Percentiles rank a stretch among this genome's conserved stretches.
These are phyloP conservation scores for Ceratocystis colombiana DNA, from an alignment of 2,329 filamentous ascomycete genomes.

Conservation along the genomic window DNA sequence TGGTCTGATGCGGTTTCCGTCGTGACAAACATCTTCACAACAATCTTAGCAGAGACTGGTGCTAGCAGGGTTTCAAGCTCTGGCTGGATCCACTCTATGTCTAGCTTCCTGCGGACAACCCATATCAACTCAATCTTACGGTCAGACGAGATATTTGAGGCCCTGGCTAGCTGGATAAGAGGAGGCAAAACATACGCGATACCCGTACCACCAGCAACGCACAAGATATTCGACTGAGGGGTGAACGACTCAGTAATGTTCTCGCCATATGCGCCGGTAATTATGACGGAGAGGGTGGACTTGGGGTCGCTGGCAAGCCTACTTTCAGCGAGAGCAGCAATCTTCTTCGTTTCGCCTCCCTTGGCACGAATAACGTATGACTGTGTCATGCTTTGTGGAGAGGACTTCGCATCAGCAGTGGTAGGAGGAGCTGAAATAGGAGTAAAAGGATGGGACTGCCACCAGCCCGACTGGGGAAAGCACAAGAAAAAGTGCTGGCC, in stretches of 20 bases:
- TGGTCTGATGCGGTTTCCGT: slow-evolving; percentile 28
- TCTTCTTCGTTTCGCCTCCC: slow-evolving; percentile 48
- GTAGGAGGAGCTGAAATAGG: slow-evolving; percentile 44
- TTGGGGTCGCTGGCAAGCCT: slow-evolving; percentile 30
- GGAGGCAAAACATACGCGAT: slow-evolving; percentile 36
- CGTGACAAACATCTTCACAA: slow-evolving; percentile 51
- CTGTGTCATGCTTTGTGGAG: slow-evolving; percentile 36
- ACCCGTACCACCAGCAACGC: slow-evolving; percentile 36
- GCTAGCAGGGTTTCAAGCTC: slow-evolving; percentile 45
- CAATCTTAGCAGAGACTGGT: slow-evolving; percentile 36
- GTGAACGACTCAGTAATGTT: slow-evolving; percentile 37
- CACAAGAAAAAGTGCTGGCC: slow-evolving; percentile 65
- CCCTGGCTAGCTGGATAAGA: slow-evolving; percentile 32
- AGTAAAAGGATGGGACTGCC: slow-evolving; percentile 65
- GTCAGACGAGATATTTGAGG: slow-evolving; percentile 40
- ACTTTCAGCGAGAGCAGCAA: slow-evolving; percentile 39
- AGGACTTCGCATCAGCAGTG: slow-evolving; percentile 30
- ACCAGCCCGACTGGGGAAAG: slow-evolving; percentile 56
- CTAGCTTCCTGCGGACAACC: slow-evolving; percentile 46
- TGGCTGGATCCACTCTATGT: slow-evolving; percentile 48
- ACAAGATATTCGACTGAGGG: slow-evolving; percentile 35
- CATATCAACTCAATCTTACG: slow-evolving; percentile 53
- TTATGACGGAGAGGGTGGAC: slow-evolving; percentile 39
- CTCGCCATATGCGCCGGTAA: slow-evolving; percentile 55
- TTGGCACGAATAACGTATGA: slow-evolving; percentile 50